Conservation (phyloP, 371 early-diverging fungal species). For the Actinomucor elegans region DNA sequence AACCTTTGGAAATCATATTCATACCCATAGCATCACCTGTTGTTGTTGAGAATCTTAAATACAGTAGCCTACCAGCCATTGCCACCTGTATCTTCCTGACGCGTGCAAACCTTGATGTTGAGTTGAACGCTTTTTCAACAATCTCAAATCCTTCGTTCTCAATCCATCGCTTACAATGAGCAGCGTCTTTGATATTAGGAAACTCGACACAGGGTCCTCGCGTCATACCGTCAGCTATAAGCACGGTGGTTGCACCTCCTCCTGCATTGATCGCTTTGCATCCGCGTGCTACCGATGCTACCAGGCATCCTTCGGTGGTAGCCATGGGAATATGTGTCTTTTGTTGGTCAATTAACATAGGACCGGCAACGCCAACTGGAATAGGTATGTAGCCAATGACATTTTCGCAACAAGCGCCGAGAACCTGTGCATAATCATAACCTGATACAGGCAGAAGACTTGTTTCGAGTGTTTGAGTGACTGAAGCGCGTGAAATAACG, state of each 20-base stretch:
- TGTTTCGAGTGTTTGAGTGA: constrained; percentile 64
- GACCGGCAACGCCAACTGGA: constrained; percentile 91
- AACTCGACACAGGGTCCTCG: constrained; percentile 94
- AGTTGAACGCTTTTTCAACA: constrained; percentile 80
- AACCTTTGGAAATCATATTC: constrained; percentile 99
- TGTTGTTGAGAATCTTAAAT: constrained; percentile 84
- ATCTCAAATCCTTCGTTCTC: constrained; percentile 66
- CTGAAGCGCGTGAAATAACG: constrained; percentile 70
- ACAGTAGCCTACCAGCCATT: constrained; percentile 83
- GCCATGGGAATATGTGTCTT: constrained; percentile 91
- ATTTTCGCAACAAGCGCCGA: constrained; percentile 96
- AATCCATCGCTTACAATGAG: constrained; percentile 74
- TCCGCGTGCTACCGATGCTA: constrained; percentile 96
- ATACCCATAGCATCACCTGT: constrained; percentile 99
- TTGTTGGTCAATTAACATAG: constrained; percentile 79
- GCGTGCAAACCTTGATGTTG: constrained; percentile 89
- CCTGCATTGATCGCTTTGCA: constrained; percentile 93
- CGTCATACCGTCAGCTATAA: constrained; percentile 91
- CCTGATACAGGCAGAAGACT: constrained; percentile 74
- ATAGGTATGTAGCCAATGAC: constrained; percentile 95
- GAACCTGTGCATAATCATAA: constrained; percentile 88
- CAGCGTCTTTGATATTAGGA: constrained; percentile 66
- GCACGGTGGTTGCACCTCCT: constrained; percentile 86
- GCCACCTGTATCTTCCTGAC: constrained; percentile 82
- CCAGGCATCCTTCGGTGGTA: constrained; percentile 94